These are phyloP conservation scores for Ceratobasidium theobromae DNA, from an alignment of 1,284 basidiomycete species.

Conservation along the genomic window DNA sequence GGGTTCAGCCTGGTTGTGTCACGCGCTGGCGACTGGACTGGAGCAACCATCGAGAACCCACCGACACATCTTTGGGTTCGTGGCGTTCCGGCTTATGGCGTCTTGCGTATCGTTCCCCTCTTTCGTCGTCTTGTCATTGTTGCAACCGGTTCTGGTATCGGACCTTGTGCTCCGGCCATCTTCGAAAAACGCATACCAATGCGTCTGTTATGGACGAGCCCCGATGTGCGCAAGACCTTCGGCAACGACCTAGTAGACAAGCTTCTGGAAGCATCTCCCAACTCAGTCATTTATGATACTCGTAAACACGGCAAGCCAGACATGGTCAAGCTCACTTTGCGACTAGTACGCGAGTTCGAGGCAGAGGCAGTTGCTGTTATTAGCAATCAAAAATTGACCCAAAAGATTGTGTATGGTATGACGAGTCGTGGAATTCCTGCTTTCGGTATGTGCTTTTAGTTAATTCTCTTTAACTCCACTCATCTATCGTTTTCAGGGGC, in stretches of 20 bases:
- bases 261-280: constrained; percentile 55
- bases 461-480: not conserved
- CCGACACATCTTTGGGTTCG: constrained; percentile 48
- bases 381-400: constrained; percentile 61
- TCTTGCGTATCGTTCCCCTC: constrained; percentile 57
- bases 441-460: constrained; percentile 47
- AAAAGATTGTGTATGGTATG: constrained; percentile 47
- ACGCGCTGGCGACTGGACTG: constrained; percentile 62
- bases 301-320: constrained; percentile 60
- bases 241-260: constrained; percentile 59
- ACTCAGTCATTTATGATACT: constrained; percentile 61
- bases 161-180: constrained; percentile 58
- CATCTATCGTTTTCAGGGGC: constrained; percentile 14
- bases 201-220: constrained; percentile 60
- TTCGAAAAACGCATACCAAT: constrained; percentile 55
- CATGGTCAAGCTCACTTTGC: constrained; percentile 52
- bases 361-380: constrained; percentile 62
- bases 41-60: constrained; percentile 53
- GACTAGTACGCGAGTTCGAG: constrained; percentile 58
- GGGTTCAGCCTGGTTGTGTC: constrained; percentile 62
- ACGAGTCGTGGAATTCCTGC: constrained; percentile 59
- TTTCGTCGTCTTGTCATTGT: constrained; percentile 62
- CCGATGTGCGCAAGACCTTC: constrained; percentile 60
- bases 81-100: constrained; percentile 54
- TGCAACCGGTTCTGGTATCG: constrained; percentile 63